Conservation (phyloP, 164 flowering plant species). For the Chimonanthus praecox region DNA sequence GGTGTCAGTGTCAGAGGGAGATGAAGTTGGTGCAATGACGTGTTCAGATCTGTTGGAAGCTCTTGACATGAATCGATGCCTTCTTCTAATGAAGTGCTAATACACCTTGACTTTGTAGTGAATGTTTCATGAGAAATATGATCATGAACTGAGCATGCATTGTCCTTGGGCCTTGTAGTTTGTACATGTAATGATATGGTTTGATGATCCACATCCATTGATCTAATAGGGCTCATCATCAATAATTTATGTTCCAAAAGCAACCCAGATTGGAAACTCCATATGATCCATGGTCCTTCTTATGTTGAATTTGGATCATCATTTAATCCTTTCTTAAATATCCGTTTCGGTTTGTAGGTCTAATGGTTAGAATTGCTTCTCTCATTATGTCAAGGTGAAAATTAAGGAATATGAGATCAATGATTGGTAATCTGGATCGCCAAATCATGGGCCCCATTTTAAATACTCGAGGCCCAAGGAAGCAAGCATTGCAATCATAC, state of each 20-base stretch:
- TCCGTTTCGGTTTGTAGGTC: neutral
- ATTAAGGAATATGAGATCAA: neutral
- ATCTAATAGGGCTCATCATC: neutral
- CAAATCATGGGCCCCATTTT: neutral
- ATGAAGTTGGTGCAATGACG: conserved; percentile 85
- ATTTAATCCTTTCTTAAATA: neutral
- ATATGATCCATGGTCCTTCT: neutral
- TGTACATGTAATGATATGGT: neutral
- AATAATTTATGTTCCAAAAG: neutral
- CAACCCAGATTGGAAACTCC: neutral
- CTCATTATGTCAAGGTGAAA: neutral
- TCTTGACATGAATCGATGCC: conserved; percentile 93
- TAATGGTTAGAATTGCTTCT: too few relatives aligned
- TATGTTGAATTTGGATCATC: neutral
- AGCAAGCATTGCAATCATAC: neutral
- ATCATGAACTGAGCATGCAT: neutral
- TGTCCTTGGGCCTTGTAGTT: neutral
- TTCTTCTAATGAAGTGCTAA: conserved; percentile 77
- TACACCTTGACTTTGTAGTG: conserved; percentile 8
- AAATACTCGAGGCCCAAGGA: neutral
- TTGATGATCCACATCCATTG: neutral
- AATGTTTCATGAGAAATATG: neutral
- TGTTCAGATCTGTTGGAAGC: conserved; percentile 96
- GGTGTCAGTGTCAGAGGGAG: conserved; percentile 58
- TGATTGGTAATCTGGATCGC: neutral